Evolutionary conservation across 257 asterid genomes (phyloP).

Genomic region (Solanum corneliomulleri): DNA sequence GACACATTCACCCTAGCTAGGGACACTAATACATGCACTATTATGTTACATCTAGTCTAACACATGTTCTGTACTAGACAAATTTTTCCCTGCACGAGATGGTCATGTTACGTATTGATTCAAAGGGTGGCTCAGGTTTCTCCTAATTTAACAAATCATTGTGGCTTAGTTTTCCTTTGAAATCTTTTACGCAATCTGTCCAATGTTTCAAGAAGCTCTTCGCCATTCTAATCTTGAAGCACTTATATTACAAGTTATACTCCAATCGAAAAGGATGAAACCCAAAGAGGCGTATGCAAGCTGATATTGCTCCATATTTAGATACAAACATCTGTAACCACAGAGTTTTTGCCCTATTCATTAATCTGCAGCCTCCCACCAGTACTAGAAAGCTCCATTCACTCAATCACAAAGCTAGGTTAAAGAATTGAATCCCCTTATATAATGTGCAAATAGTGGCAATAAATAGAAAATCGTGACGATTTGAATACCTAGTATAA

Average conservation of each 20-base stretch:
- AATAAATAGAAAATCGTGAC: background rate
- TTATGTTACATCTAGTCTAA: background rate
- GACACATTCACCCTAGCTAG: background rate
- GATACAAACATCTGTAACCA: background rate
- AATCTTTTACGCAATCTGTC: background rate
- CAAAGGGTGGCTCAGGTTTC: background rate
- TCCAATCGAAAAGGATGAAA: background rate
- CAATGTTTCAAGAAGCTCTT: background rate
- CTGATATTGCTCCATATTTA: background rate
- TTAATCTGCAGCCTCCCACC: background rate
- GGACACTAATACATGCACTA: background rate
- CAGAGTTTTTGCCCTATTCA: background rate
- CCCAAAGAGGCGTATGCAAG: background rate
- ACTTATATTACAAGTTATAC: background rate
- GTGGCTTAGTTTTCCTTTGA: background rate
- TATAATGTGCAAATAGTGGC: background rate
- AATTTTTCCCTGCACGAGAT: background rate
- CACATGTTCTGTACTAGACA: background rate
- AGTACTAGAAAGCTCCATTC: background rate
- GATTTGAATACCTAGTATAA: background rate
- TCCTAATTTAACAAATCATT: background rate
- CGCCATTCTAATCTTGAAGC: background rate
- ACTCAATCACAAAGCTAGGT: background rate
- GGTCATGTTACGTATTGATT: background rate
- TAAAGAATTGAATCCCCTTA: background rate